Evolutionary conservation across 1,284 basidiomycete species (phyloP), one percentile per base, ranked within the genome.

Genomic region (Ganoderma sinense): DNA sequence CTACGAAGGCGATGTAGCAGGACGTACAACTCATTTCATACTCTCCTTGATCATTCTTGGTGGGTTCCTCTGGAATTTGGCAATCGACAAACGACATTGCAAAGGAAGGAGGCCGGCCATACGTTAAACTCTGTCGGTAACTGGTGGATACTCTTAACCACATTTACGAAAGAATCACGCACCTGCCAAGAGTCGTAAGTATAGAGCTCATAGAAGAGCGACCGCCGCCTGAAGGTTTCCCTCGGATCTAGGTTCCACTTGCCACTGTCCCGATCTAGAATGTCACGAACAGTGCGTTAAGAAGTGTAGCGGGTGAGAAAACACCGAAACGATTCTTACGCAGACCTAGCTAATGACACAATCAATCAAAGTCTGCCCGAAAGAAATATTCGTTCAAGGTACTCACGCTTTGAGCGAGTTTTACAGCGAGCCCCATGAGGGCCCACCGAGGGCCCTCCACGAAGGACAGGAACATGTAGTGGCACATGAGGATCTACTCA

Each of bases 151-250:
- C 14, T 13, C 41, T 20, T 10, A 11, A 16, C 5, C 20, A 33
- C 29, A 61, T 41, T 23, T 14, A 29, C 36, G 51, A 60, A 69
- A 51, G 48, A 29, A 11, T 16, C 29, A 79, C 82, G 71, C 73
- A 89, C 90, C 88, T 91, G 89, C 89, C 89, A 91, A 2, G 88
- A 89, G 76, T 92, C 90, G 73, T 91, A 91, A 10, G 87, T 88
- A 73, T 88, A 83, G 55, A 91, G 80, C 75, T 92, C 90, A 80
- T 89, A 91, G 71, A 91, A 85, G 20, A 92, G 80, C 71, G 86
- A 86, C 26, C 91, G 85, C 69, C 91, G 84, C 75, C 85, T 85
- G 69, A 87, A 84, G 0, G 90, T 88, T 78, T 93, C 90, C 67
- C 85, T 84, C 20, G 82, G 75, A 69, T 85, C 83, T 45, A 90